Percentiles rank a stretch among this genome's conserved stretches.
These are phyloP conservation scores for Cytospora paraplurivora DNA, from an alignment of 2,329 filamentous ascomycete genomes.

Conservation along the genomic window DNA sequence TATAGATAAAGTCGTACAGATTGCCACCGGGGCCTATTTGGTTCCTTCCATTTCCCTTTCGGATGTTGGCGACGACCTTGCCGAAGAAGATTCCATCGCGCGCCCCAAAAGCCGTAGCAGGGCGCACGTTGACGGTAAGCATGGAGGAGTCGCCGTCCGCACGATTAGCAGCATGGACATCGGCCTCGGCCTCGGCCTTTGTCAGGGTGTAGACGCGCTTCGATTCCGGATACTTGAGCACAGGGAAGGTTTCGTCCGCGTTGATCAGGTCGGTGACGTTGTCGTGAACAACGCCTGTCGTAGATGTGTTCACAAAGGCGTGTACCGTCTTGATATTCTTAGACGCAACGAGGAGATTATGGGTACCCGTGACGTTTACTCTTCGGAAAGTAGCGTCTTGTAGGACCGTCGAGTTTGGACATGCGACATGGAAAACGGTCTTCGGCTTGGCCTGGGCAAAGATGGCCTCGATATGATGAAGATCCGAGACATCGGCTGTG, in stretches of 20 bases:
- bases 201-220: constrained; percentile 33
- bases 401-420: constrained; percentile 27
- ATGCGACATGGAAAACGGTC: constrained; percentile 30
- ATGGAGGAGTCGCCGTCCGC: constrained; percentile 26
- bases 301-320: constrained; percentile 31
- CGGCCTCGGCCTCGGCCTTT: constrained; percentile 31
- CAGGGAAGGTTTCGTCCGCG: constrained; percentile 30
- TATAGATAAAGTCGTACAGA: constrained; percentile 37
- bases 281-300: constrained; percentile 32
- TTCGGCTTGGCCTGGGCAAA: constrained; percentile 23
- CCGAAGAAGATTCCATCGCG: constrained; percentile 29
- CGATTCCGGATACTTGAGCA: constrained; percentile 31
- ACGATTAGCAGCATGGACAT: constrained; percentile 30
- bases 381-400: constrained; percentile 27
- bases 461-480: constrained; percentile 14
- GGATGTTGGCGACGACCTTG: constrained; percentile 30
- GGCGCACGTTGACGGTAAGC: constrained; percentile 30
- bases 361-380: constrained; percentile 30
- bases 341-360: constrained; percentile 29
- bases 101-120: constrained; percentile 29
- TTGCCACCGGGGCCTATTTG: constrained; percentile 36
- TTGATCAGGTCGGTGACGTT: constrained; percentile 27
- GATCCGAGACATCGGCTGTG: constrained; percentile 25
- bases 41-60: constrained; percentile 28
- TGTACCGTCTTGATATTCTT: constrained; percentile 24